These are phyloP conservation scores for Lentinula raphanica DNA, from an alignment of 768 basidiomycete genomes.

Conservation along the genomic window DNA sequence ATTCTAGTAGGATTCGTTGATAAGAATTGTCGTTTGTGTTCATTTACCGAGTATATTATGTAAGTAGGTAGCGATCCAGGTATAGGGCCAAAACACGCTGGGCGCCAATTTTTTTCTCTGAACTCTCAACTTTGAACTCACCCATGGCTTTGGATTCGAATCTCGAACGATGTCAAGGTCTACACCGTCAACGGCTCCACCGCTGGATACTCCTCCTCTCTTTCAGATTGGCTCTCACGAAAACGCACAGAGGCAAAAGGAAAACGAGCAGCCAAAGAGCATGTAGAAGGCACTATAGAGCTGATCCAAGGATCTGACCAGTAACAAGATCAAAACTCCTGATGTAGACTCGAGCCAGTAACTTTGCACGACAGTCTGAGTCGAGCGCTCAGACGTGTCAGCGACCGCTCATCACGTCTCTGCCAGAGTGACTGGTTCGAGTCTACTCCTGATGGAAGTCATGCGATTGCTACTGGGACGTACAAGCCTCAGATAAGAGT, in stretches of 20 bases:
- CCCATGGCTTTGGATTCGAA: constrained; percentile 30
- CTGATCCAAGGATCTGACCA: constrained; percentile 95
- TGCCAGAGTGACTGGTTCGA: too few species aligned
- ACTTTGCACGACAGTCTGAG: too few species aligned
- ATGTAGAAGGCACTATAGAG: constrained; percentile 80
- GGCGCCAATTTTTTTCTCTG: too few species aligned
- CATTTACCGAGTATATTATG: too few species aligned
- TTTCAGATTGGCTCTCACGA: constrained; percentile 88
- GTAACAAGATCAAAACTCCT: constrained; percentile 86
- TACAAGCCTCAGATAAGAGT: constrained; percentile 98
- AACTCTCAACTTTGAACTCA: too few species aligned
- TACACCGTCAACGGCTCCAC: constrained; percentile 96
- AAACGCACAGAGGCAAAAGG: constrained; percentile 61
- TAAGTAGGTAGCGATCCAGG: too few species aligned
- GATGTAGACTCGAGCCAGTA: too few species aligned
- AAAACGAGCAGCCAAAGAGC: constrained; percentile 64
- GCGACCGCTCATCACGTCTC: too few species aligned
- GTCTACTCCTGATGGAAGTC: constrained; percentile 87
- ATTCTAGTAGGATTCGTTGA: constrained; percentile 3
- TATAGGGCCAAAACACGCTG: too few species aligned
- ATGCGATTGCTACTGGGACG: constrained; percentile 90
- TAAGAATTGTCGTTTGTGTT: constrained; percentile 8
- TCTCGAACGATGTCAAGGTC: constrained; percentile 59
- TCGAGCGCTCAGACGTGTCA: too few species aligned
- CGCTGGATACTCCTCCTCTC: constrained; percentile 79